Conservation (phyloP, 2,329 filamentous ascomycete species). For the Teratosphaeriaceae sp. region DNA sequence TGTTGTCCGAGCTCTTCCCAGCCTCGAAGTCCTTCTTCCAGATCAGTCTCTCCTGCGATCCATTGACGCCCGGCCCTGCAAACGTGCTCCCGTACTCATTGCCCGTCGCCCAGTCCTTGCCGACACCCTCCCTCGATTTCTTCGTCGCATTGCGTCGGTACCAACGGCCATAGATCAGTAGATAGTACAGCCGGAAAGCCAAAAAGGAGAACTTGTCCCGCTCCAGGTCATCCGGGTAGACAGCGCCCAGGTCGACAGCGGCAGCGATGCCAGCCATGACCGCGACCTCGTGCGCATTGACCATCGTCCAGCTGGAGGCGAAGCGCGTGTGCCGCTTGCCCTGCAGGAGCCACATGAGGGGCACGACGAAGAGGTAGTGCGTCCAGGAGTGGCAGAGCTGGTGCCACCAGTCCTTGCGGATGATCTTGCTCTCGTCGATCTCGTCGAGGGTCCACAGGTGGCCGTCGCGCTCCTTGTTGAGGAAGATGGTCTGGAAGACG, state of each 20-base stretch:
- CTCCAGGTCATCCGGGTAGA: slow-evolving; percentile 57
- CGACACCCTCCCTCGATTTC: slow-evolving; percentile 38
- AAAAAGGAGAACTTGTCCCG: slow-evolving; percentile 55
- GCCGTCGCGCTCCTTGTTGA: slow-evolving; percentile 50
- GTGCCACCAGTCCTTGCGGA: slow-evolving; percentile 61
- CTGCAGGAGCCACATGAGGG: slow-evolving; percentile 66
- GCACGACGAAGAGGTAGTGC: slow-evolving; percentile 60
- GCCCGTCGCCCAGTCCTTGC: slow-evolving; percentile 51
- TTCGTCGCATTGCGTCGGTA: slow-evolving; percentile 40
- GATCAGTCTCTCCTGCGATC: slow-evolving; percentile 45
- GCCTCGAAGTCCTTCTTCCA: slow-evolving; percentile 45
- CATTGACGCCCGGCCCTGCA: slow-evolving; percentile 50
- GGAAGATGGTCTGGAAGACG: slow-evolving; percentile 64
- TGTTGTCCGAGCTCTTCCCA: slow-evolving; percentile 23
- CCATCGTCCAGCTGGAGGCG: slow-evolving; percentile 62
- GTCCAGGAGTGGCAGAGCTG: slow-evolving; percentile 59
- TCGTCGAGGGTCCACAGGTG: slow-evolving; percentile 54
- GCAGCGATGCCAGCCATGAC: slow-evolving; percentile 65
- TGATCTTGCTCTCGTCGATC: slow-evolving; percentile 54
- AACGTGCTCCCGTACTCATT: slow-evolving; percentile 53
- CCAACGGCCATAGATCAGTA: slow-evolving; percentile 56
- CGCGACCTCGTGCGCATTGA: slow-evolving; percentile 64
- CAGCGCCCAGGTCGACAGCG: slow-evolving; percentile 60
- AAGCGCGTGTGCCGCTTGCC: slow-evolving; percentile 57
- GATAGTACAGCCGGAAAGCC: slow-evolving; percentile 55